A percentile compares a stretch with the other conserved stretches of the same genome.
These are phyloP conservation scores for Talaromyces stipitatus DNA, from an alignment of 495 filamentous ascomycete genomes.

Conservation along the genomic window DNA sequence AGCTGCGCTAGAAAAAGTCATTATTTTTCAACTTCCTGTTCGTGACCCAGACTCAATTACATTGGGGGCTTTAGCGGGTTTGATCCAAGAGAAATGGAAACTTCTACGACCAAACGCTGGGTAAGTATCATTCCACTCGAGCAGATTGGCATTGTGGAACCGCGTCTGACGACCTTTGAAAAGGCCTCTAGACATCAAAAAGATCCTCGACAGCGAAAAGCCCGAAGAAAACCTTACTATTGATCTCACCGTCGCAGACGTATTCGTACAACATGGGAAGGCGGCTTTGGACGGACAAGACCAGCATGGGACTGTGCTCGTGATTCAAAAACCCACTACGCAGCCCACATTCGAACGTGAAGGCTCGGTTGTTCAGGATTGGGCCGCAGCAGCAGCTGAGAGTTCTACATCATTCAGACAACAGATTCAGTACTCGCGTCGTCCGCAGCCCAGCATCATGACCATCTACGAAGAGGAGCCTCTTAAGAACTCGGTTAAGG, in stretches of 20 bases:
- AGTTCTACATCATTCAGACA: background rate
- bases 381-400: conserved; percentile 18
- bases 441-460: background rate
- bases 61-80: conserved; percentile 20
- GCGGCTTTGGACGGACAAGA: conserved; percentile 25
- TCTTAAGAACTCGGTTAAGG: background rate
- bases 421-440: background rate
- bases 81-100: conserved; percentile 30
- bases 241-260: conserved; percentile 29
- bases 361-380: conserved; percentile 28
- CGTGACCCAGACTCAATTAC: conserved; percentile 23
- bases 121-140: conserved; percentile 15
- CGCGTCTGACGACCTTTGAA: background rate
- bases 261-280: conserved; percentile 31
- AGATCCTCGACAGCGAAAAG: conserved; percentile 28
- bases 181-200: conserved; percentile 32
- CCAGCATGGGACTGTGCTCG: conserved; percentile 26
- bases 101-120: conserved; percentile 22
- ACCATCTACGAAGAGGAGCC: conserved; percentile 10
- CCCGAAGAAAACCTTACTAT: conserved; percentile 23
- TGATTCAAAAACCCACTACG: conserved; percentile 21
- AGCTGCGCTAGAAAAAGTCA: conserved; percentile 12
- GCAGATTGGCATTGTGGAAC: background rate
- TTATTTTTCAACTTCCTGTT: conserved; percentile 23
- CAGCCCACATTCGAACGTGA: conserved; percentile 14